These are phyloP conservation scores for Trichosporon sp. DNA, from an alignment of 1,284 basidiomycete genomes.

Conservation along the genomic window DNA sequence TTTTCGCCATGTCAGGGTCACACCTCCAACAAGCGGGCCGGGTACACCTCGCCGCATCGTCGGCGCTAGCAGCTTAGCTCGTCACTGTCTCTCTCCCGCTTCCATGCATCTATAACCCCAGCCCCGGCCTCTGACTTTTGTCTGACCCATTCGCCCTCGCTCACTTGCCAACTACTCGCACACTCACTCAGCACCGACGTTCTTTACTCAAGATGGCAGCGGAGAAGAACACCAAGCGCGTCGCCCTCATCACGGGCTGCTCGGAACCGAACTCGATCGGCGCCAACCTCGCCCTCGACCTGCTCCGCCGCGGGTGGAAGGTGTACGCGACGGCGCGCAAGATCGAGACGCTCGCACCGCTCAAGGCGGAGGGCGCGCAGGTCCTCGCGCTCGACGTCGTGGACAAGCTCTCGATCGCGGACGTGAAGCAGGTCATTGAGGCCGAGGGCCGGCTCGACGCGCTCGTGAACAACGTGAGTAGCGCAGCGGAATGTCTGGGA, in stretches of 20 bases:
- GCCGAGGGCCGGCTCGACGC: slow-evolving; percentile 17
- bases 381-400: slow-evolving; percentile 18
- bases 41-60: not conserved
- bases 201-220: not conserved
- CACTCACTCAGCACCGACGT: not conserved
- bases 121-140: not conserved
- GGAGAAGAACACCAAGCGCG: not conserved
- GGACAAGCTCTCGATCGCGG: slow-evolving; percentile 6
- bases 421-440: slow-evolving; percentile 6
- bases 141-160: not conserved
- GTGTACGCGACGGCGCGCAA: slow-evolving; percentile 20
- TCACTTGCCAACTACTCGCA: not conserved
- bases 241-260: slow-evolving; percentile 23
- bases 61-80: not conserved
- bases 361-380: slow-evolving; percentile 6
- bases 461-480: slow-evolving; percentile 23
- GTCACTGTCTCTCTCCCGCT: not conserved
- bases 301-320: slow-evolving; percentile 12
- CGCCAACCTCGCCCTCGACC: slow-evolving; percentile 13
- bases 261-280: slow-evolving; percentile 15
- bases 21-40: not conserved
- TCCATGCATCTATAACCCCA: not conserved
- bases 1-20: not conserved
- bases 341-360: slow-evolving; percentile 9
- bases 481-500: not conserved